Percentiles rank a stretch among this genome's conserved stretches.
These are phyloP conservation scores for Leptodontidium sp. DNA, from an alignment of 2,329 filamentous ascomycete genomes.

Conservation along the genomic window DNA sequence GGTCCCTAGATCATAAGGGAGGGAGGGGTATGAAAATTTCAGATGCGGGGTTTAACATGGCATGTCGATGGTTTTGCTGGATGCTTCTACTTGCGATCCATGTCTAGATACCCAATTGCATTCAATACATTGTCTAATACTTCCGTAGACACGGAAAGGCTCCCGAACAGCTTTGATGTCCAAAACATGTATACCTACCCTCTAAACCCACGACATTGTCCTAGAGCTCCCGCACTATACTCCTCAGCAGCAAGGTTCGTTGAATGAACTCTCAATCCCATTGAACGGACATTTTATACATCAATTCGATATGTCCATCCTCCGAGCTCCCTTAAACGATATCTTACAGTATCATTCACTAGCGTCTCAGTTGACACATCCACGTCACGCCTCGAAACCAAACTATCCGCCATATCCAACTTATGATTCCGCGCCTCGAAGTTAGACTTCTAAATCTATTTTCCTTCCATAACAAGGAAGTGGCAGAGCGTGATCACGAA, in stretches of 20 bases:
- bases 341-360: constrained; percentile 62
- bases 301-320: constrained; percentile 27
- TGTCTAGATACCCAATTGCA: not conserved
- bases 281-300: not conserved
- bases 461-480: constrained; percentile 56
- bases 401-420: constrained; percentile 67
- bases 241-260: not conserved
- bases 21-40: not conserved
- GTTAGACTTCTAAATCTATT: constrained; percentile 77
- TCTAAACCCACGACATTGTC: not conserved
- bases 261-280: not conserved
- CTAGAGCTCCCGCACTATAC: not conserved
- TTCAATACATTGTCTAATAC: not conserved
- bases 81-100: not conserved
- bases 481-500: constrained; percentile 66
- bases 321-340: constrained; percentile 31
- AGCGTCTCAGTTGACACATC: constrained; percentile 60
- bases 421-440: constrained; percentile 75
- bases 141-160: too few relatives aligned
- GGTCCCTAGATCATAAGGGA: too few relatives aligned
- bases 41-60: too few relatives aligned
- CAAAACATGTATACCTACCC: not conserved
- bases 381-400: constrained; percentile 59
- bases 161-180: not conserved
- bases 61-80: not conserved